Evolutionary conservation across 75 land plant genomes (phyloP).

Genomic region (Sequoia sempervirens): DNA sequence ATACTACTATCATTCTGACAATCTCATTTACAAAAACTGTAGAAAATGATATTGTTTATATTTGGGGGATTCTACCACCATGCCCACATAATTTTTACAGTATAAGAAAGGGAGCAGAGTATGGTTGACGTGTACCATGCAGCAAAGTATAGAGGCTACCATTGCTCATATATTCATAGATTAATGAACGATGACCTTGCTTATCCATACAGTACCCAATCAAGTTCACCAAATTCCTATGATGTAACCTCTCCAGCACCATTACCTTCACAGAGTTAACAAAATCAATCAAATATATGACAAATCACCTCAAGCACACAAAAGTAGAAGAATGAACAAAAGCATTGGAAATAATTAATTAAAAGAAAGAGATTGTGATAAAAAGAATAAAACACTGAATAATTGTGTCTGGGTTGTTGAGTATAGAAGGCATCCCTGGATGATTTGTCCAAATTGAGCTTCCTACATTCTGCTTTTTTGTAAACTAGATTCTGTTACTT

Average conservation of each 20-base stretch:
- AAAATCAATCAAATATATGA: conserved; percentile 4
- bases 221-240: conserved; percentile 46
- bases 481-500: not conserved
- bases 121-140: conserved; percentile 15
- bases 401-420: not conserved
- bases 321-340: not conserved
- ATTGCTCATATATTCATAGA: conserved; percentile 40
- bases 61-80: not conserved
- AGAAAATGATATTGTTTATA: not conserved
- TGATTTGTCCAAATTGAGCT: not conserved
- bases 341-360: not conserved
- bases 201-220: conserved; percentile 44
- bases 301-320: not conserved
- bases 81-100: not conserved
- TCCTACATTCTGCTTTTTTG: not conserved
- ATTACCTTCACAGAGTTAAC: conserved; percentile 26
- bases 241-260: conserved; percentile 44
- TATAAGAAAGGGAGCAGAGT: not conserved
- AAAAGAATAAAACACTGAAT: not conserved
- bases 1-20: not conserved
- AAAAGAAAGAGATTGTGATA: not conserved
- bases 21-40: not conserved
- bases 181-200: conserved; percentile 28
- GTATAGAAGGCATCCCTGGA: not conserved
- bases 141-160: conserved; percentile 30